Evolutionary conservation across 768 basidiomycete species (phyloP).

Genomic region (Trametes cinnabarina): DNA sequence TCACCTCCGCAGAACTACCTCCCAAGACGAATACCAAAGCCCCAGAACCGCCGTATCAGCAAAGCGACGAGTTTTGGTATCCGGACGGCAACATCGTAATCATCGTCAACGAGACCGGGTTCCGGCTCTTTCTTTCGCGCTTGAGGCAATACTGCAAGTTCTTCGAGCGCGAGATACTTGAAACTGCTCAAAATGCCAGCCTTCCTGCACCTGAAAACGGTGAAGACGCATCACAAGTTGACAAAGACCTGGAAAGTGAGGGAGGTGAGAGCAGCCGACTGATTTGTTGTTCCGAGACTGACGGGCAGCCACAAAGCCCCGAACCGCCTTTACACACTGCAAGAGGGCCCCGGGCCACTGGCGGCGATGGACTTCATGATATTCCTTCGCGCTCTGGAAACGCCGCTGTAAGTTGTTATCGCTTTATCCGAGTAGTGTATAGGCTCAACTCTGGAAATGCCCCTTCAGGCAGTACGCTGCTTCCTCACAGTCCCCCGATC

Average conservation of each 20-base stretch:
- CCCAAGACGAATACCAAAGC: no score
- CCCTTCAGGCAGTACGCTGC: not conserved
- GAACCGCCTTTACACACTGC: no score
- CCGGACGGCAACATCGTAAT: slow-evolving; percentile 36
- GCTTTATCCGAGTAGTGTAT: no score
- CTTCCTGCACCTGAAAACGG: not conserved
- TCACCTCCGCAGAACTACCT: no score
- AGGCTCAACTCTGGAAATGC: not conserved
- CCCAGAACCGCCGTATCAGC: not conserved
- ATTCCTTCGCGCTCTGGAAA: not conserved
- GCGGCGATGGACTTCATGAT: not conserved
- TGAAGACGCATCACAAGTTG: no score
- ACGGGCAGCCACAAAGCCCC: no score
- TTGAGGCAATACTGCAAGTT: slow-evolving; percentile 31
- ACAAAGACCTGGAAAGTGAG: no score
- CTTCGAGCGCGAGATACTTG: slow-evolving; percentile 25
- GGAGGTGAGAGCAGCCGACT: no score
- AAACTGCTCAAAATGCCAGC: not conserved
- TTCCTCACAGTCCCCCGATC: not conserved
- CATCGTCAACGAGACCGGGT: slow-evolving; percentile 30
- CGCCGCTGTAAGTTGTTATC: not conserved
- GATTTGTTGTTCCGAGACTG: no score
- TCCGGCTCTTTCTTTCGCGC: slow-evolving; percentile 34
- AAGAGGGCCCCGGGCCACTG: no score
- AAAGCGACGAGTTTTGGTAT: slow-evolving; percentile 29